phyloP scores from a whole-genome alignment of 2,329 filamentous ascomycete species.

The Venturia effusa region DNA sequence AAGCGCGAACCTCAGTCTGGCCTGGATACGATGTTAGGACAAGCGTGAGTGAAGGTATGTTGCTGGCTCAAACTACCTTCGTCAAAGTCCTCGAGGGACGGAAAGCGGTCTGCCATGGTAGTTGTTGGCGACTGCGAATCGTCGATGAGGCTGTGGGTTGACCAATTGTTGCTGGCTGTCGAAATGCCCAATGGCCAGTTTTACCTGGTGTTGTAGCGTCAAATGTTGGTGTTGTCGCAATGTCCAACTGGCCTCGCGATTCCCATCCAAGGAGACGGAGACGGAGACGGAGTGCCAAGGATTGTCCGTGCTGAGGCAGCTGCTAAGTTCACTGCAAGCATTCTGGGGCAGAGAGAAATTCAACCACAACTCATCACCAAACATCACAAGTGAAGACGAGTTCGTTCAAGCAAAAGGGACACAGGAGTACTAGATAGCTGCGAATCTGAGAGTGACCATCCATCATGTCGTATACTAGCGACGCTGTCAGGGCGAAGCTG shows the following conservation, averaged over 20 bases:
- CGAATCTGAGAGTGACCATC: slow-evolving; percentile 2
- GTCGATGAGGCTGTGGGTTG: not conserved
- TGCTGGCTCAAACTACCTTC: slow-evolving; percentile 30
- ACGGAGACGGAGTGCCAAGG: not conserved
- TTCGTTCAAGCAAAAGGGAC: not conserved
- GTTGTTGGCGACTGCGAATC: slow-evolving; percentile 11
- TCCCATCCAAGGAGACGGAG: not conserved
- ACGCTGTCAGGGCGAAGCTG: slow-evolving; percentile 88
- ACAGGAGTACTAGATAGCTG: not conserved
- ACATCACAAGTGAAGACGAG: not conserved
- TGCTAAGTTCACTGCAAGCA: not conserved
- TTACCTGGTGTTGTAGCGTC: not conserved
- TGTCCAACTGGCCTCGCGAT: not conserved
- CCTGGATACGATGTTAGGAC: slow-evolving; percentile 34
- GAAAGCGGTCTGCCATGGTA: slow-evolving; percentile 41
- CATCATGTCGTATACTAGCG: slow-evolving; percentile 50
- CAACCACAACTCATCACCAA: not conserved
- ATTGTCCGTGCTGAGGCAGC: not conserved
- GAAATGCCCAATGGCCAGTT: too few species aligned
- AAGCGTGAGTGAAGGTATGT: not conserved
- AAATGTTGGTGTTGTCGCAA: not conserved
- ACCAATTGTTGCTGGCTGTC: too few species aligned
- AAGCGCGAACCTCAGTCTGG: slow-evolving; percentile 54
- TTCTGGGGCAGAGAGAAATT: not conserved
- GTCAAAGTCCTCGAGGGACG: slow-evolving; percentile 42